A percentile compares a stretch with the other conserved stretches of the same genome.
These are phyloP conservation scores for Leccinellum albellum DNA, from an alignment of 768 basidiomycete genomes.

Conservation along the genomic window DNA sequence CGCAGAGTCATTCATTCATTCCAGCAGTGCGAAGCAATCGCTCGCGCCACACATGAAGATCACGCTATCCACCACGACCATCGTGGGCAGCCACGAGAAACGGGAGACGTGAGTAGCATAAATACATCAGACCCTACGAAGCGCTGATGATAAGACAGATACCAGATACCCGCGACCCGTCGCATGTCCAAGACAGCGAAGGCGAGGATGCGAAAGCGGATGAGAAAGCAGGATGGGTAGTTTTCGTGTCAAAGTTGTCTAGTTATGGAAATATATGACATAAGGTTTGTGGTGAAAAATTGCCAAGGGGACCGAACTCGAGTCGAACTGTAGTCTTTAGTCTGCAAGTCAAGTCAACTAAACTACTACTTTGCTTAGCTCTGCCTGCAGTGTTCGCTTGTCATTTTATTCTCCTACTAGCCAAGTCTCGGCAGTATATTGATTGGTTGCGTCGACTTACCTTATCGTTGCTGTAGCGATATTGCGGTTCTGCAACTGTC, in stretches of 20 bases:
- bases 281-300: conserved; percentile 18
- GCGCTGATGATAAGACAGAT: conserved; percentile 37
- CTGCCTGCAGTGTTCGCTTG: not conserved
- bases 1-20: not conserved
- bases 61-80: conserved; percentile 50
- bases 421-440: conserved; percentile 11
- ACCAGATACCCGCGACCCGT: conserved; percentile 52
- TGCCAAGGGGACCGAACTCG: not conserved
- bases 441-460: conserved; percentile 22
- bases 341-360: not conserved
- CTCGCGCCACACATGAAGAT: conserved; percentile 69
- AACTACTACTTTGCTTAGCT: not conserved
- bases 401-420: conserved; percentile 12
- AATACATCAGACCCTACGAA: not conserved
- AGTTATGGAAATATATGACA: conserved; percentile 7
- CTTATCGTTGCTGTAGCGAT: conserved; percentile 17
- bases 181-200: conserved; percentile 58
- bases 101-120: conserved; percentile 33
- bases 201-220: conserved; percentile 46
- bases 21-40: conserved; percentile 46
- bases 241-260: conserved; percentile 16
- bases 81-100: conserved; percentile 38
- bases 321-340: conserved; percentile 7
- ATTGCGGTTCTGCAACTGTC: conserved; percentile 16
- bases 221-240: conserved; percentile 27